Percentiles rank a stretch among this genome's conserved stretches.
Conservation (phyloP, 2,329 filamentous ascomycete genomes). For the Ophiostoma pallidulum region DNA sequence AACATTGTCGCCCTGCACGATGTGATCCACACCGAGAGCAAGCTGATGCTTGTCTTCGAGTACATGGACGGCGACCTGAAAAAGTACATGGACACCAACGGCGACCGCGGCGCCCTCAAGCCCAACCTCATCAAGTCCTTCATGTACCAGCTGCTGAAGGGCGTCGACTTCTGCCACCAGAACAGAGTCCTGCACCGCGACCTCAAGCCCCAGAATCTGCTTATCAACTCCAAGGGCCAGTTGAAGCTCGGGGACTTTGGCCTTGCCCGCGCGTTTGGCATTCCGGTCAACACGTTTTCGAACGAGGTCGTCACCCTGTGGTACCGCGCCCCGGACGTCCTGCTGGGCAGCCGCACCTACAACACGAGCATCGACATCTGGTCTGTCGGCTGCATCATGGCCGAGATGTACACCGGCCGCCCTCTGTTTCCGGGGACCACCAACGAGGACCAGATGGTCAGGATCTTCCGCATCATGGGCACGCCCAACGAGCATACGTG, state of each 20-base stretch:
- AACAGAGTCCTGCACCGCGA: constrained; percentile 94
- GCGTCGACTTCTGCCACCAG: constrained; percentile 96
- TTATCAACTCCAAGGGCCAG: constrained; percentile 86
- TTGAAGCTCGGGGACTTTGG: constrained; percentile 94
- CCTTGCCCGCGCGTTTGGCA: constrained; percentile 86
- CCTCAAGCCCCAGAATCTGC: constrained; percentile 89
- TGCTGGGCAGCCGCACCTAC: constrained; percentile 89
- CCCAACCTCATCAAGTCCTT: constrained; percentile 92
- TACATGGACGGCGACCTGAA: constrained; percentile 98
- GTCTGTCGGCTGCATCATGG: constrained; percentile 99
- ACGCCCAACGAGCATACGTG: constrained; percentile 91
- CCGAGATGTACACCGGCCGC: constrained; percentile 95
- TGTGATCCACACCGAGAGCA: constrained; percentile 99
- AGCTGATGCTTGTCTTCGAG: constrained; percentile 98
- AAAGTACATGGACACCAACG: constrained; percentile 94
- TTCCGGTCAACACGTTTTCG: constrained; percentile 95
- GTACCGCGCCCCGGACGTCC: constrained; percentile 94
- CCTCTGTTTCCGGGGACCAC: constrained; percentile 95
- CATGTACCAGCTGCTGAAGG: constrained; percentile 94
- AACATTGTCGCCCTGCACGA: constrained; percentile 97
- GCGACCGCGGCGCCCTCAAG: constrained; percentile 82
- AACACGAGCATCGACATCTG: constrained; percentile 99
- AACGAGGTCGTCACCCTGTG: constrained; percentile 97
- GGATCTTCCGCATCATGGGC: constrained; percentile 98
- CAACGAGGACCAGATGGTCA: constrained; percentile 93